Evolutionary conservation across 2,329 filamentous ascomycete species (phyloP).

Genomic region (Sporothrix curviconia): DNA sequence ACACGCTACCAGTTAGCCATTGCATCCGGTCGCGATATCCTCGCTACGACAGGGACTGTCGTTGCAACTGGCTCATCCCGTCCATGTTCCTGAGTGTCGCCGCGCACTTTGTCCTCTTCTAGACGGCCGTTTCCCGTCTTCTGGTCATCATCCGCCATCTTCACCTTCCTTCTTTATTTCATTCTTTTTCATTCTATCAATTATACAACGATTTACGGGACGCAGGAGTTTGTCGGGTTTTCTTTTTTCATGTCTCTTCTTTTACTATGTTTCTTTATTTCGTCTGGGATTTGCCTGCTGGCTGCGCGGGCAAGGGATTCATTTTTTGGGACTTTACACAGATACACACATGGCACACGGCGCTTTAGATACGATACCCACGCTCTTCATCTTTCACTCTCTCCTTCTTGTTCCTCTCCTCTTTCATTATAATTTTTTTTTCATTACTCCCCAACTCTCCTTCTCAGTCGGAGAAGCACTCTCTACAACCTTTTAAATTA

Average conservation of each 20-base stretch:
- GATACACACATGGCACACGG: background rate
- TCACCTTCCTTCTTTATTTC: background rate
- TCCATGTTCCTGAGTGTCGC: background rate
- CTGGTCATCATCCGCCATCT: too few species aligned
- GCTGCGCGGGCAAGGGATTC: background rate
- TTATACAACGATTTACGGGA: background rate
- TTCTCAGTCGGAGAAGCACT: background rate
- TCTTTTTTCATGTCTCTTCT: background rate
- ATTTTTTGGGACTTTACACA: background rate
- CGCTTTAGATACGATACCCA: constrained; percentile 16
- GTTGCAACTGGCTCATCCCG: constrained; percentile 10
- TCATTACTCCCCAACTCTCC: background rate
- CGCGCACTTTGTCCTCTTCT: constrained; percentile 4
- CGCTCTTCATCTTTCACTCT: background rate
- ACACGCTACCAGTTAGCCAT: constrained; percentile 40
- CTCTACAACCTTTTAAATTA: background rate
- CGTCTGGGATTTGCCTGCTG: background rate
- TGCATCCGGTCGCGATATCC: constrained; percentile 20
- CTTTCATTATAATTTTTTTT: background rate
- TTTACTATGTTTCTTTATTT: background rate
- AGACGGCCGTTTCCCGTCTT: background rate
- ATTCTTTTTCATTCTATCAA: background rate
- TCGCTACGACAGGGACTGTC: background rate
- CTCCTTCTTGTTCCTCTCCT: background rate
- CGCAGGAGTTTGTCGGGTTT: background rate